Conservation (phyloP, 805 yeast genomes). For the Candida railenensis region DNA sequence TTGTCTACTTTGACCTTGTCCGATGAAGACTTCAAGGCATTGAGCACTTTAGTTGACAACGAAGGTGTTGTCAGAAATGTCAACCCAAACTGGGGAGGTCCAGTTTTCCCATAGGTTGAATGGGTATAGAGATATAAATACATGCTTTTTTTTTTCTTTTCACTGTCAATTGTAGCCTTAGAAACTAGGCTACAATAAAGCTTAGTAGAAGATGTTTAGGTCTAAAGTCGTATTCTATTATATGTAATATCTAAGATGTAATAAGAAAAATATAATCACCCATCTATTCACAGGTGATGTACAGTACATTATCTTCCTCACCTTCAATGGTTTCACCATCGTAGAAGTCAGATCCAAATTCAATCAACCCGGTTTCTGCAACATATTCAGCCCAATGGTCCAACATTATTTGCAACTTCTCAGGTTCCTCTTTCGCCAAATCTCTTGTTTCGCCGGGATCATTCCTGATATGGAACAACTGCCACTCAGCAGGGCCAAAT, state of each 20-base stretch:
- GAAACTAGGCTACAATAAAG: too few relatives aligned
- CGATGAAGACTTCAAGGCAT: slow-evolving; percentile 34
- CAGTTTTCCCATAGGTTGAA: neutral
- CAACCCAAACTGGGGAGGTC: slow-evolving; percentile 13
- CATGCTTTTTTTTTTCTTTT: too few relatives aligned
- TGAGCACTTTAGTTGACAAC: slow-evolving; percentile 29
- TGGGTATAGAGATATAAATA: too few relatives aligned
- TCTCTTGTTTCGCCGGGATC: slow-evolving; percentile 57
- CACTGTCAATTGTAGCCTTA: too few relatives aligned
- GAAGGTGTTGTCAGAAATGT: slow-evolving; percentile 27
- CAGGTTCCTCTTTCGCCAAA: slow-evolving; percentile 34
- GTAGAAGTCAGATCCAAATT: slow-evolving; percentile 17
- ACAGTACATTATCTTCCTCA: slow-evolving; percentile 3
- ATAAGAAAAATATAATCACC: too few relatives aligned
- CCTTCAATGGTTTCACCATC: slow-evolving; percentile 6
- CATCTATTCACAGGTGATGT: neutral
- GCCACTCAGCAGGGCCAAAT: slow-evolving; percentile 42
- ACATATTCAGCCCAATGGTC: slow-evolving; percentile 52
- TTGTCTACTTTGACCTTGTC: slow-evolving; percentile 34
- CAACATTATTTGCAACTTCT: slow-evolving; percentile 39
- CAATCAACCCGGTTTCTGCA: slow-evolving; percentile 50
- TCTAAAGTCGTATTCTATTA: too few relatives aligned
- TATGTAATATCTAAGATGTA: too few relatives aligned
- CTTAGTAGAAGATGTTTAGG: too few relatives aligned
- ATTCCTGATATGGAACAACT: slow-evolving; percentile 38